Base-by-base conservation (phyloP, 805 yeast species). In the Candida odintsovae region DNA sequence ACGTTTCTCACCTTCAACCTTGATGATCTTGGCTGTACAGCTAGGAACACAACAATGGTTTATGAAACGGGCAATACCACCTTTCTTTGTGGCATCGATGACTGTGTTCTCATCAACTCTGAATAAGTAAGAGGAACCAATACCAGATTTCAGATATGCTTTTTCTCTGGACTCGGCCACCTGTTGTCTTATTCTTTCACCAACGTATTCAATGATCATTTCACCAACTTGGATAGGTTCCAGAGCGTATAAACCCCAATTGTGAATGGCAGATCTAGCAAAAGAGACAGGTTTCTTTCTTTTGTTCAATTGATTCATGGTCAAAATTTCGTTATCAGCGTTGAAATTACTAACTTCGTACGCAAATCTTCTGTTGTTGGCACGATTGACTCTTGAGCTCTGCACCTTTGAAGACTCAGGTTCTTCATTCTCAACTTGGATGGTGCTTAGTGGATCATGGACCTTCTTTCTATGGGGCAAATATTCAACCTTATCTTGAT, bases 31-130 rank as follows among this genome's bases (percentile, higher is more conserved):
- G 2, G 99, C 98, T 0, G 96, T 90, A 68, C 99, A 94, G 55
- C 96, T 90, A 1, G 99, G 99, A 44, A 85, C 86, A 68, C 99
- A 94, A 63, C 97, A 90, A 64, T 94, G 99, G 58, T 94, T 94
- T 63, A 94, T 94, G 60, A 94, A 94, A 50, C 99, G 73, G 0
- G 99, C 98, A 58, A 90, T 90, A 4, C 98, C 97, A 23, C 99
- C 99, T 52, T 83, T 86, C 62, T 90, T 92, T 0, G 98, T 92
- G 7, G 99, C 99, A 68, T 94, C 99, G 46, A 94, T 86, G 9
- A 94, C 97, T 0, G 95, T 88, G 54, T 86, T 86, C 60, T 90
- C 96, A 61, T 94, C 98, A 39, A 94, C 83, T 53, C 98, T 73
- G 67, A 94, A 94, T 45, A 94, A 68, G 63, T 94, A 94, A 50